Base-by-base conservation (phyloP, 257 asterid genomes). In the Asclepias syriaca region DNA sequence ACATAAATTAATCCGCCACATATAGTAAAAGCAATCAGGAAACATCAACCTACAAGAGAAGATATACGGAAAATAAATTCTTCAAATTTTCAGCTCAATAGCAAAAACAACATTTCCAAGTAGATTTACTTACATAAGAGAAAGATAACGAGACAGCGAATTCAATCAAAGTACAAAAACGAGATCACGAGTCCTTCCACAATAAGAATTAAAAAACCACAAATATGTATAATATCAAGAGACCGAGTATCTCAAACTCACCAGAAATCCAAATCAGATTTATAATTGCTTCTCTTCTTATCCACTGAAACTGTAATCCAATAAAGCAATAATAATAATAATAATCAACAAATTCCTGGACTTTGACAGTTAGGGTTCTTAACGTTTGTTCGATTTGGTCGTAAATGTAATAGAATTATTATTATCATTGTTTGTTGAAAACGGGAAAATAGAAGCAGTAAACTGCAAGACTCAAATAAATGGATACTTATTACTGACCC, bases 291-390 rank as follows among this genome's bases (percentile, higher is more conserved):
- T 61, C 8, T 61, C 67, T 61, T 61, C 46, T 46, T 15, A 34
- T 15, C 65, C 43, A 15, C 48, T 61, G 13, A 32, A 61, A 32
- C 46, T 22, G 18, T 2, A 32, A 61, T 32, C 18, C 12, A 22
- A 6, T 1, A 61, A 2, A 21, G 19, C 6, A 34, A 61, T 15
- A 5, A 61, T 15, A 61, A 3, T 34, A 5, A 61, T 32, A 61
- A 34, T 34, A 34, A 34, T 34, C 27, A 5, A 32, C 34, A 61
- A 61, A 32, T 32, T 32, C 48, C 6, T 8, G 4, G 19, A 61
- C 8, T 61, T 61, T 61, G 14, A 19, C 3, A 32, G 5, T 61
- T 61, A 61, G 67, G 67, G 67, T 32, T 61, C 67, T 61, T 61
- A 14, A 61, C 2, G 18, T 15, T 59, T 61, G n/a, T 59, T 14